Percentiles rank a stretch among this genome's conserved stretches.
Evolutionary conservation across 352 stramenopile species (phyloP).

Genomic region (Thraustochytrium striatum): DNA sequence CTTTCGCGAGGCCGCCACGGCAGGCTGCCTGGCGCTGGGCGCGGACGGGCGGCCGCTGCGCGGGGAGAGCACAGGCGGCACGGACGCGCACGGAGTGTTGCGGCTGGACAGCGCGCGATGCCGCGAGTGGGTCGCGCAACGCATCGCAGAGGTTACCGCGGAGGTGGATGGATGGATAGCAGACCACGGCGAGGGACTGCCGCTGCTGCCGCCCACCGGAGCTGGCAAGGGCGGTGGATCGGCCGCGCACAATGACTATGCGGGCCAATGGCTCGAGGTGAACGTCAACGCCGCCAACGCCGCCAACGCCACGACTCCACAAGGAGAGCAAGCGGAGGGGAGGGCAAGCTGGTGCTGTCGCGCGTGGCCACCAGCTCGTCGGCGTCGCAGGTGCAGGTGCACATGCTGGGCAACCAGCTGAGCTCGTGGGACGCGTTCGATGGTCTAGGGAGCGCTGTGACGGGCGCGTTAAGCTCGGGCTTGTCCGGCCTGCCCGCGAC

Average conservation of each 20-base stretch:
- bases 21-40: background rate
- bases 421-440: slow-evolving; percentile 27
- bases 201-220: background rate
- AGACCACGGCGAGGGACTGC: slow-evolving; percentile 33
- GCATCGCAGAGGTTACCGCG: background rate
- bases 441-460: slow-evolving; percentile 27
- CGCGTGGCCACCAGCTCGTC: background rate
- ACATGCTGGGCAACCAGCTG: slow-evolving; percentile 16
- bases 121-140: background rate
- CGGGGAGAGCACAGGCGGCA: background rate
- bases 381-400: background rate
- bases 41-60: background rate
- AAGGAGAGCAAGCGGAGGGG: too few relatives aligned
- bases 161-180: slow-evolving; percentile 30
- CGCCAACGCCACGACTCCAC: too few relatives aligned
- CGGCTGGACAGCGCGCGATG: background rate
- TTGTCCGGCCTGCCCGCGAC: slow-evolving; percentile 8
- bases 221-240: background rate
- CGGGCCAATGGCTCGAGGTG: background rate
- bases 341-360: background rate
- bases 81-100: background rate
- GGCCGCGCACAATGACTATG: slow-evolving; percentile 16
- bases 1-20: background rate
- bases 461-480: slow-evolving; percentile 16
- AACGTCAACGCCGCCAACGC: background rate